Evolutionary conservation across 106 monocot species (phyloP).

Genomic region (Dioscorea alata): DNA sequence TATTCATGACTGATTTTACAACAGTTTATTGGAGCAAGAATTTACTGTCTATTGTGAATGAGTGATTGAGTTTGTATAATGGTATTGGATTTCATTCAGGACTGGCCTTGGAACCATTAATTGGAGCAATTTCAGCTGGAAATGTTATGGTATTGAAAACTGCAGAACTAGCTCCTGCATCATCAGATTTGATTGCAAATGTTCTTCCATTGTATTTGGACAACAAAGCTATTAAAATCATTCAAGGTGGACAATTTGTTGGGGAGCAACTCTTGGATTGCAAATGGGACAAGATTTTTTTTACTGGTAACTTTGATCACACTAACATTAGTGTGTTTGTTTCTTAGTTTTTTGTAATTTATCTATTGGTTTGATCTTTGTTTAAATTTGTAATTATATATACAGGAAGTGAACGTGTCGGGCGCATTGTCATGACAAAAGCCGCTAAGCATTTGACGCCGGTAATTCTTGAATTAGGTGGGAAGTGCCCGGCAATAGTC

Average conservation of each 20-base stretch:
- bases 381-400: no score
- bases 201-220: slow-evolving; percentile 60
- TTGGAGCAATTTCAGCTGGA: slow-evolving; percentile 85
- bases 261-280: slow-evolving; percentile 50
- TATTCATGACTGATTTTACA: no score
- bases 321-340: no score
- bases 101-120: slow-evolving; percentile 69
- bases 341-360: no score
- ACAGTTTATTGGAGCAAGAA: no score
- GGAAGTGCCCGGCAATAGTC: slow-evolving; percentile 80
- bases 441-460: slow-evolving; percentile 90
- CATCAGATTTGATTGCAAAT: slow-evolving; percentile 44
- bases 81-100: slow-evolving; percentile 21
- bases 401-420: slow-evolving; percentile 54
- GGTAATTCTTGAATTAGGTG: slow-evolving; percentile 79
- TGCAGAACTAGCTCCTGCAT: slow-evolving; percentile 61
- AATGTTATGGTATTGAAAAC: slow-evolving; percentile 72
- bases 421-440: slow-evolving; percentile 59
- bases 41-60: no score
- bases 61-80: no score
- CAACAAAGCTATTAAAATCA: slow-evolving; percentile 49
- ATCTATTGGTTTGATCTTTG: no score
- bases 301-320: slow-evolving; percentile 37
- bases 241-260: slow-evolving; percentile 53
- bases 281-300: slow-evolving; percentile 79